phyloP scores from a whole-genome alignment of 2,329 filamentous ascomycete genomes.

The Claviceps sp. region DNA sequence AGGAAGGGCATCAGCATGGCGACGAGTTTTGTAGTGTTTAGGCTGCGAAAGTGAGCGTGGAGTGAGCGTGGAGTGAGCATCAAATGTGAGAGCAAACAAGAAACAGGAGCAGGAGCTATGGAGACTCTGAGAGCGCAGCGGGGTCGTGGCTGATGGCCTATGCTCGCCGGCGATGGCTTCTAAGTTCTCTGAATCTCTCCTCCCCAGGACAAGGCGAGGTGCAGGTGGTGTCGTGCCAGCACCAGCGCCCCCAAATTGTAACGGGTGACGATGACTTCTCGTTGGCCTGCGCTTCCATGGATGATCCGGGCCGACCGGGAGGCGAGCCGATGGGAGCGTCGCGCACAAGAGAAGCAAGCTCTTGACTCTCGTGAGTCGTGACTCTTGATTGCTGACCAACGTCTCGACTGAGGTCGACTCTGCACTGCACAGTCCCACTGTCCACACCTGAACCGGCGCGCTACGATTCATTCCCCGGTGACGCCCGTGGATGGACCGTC shows the following conservation, averaged over 20 bases:
- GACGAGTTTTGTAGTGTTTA: background rate
- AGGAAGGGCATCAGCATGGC: background rate
- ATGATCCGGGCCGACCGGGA: background rate
- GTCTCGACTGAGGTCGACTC: background rate
- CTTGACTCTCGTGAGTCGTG: too few species aligned
- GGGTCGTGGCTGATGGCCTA: slow-evolving; percentile 4
- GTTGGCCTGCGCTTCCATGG: background rate
- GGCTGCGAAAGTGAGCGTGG: background rate
- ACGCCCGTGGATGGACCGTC: background rate
- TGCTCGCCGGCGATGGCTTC: slow-evolving; percentile 2
- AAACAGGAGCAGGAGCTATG: slow-evolving; percentile 1
- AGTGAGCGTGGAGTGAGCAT: background rate
- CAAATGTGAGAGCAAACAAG: background rate
- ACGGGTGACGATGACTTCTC: too few species aligned
- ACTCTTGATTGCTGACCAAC: background rate
- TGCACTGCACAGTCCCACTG: background rate
- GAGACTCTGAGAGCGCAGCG: slow-evolving; percentile 1
- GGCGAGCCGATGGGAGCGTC: background rate
- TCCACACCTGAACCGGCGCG: background rate
- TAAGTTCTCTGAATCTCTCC: background rate
- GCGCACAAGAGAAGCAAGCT: background rate
- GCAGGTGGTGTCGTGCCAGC: too few species aligned
- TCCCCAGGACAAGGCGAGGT: background rate
- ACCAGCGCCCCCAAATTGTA: too few species aligned
- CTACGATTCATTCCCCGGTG: slow-evolving; percentile 2